phyloP scores from a whole-genome alignment of 768 basidiomycete species.

The Gyrodon lividus region DNA sequence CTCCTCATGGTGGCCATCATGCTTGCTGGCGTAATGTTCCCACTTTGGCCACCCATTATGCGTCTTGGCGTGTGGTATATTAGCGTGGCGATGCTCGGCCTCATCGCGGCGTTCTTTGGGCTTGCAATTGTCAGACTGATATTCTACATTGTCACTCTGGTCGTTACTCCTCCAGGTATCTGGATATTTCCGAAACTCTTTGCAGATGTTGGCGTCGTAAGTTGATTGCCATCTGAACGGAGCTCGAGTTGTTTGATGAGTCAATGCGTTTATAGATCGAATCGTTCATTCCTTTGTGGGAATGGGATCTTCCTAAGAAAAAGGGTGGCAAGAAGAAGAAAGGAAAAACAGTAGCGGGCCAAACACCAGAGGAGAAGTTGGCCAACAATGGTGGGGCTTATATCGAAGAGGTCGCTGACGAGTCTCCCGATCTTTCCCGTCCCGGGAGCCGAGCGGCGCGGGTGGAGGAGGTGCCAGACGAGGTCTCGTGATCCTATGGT shows the following conservation, averaged over 20 bases:
- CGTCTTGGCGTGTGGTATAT: constrained; percentile 95
- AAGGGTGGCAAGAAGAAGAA: constrained; percentile 69
- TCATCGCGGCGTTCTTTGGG: constrained; percentile 88
- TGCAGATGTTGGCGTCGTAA: constrained; percentile 96
- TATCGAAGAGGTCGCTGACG: constrained; percentile 37
- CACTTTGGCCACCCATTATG: constrained; percentile 93
- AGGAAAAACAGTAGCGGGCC: constrained; percentile 33
- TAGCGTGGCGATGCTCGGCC: constrained; percentile 80
- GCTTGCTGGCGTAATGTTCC: constrained; percentile 98
- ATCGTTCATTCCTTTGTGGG: constrained; percentile 95
- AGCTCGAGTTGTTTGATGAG: neutral
- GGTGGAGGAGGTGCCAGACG: constrained; percentile 47
- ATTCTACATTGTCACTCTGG: constrained; percentile 89
- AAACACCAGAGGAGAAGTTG: constrained; percentile 40
- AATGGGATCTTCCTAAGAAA: constrained; percentile 86
- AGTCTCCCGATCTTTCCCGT: constrained; percentile 33
- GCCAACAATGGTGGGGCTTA: constrained; percentile 39
- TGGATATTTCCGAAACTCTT: constrained; percentile 99
- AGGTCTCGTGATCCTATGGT: constrained; percentile 26
- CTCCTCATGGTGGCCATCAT: constrained; percentile 89
- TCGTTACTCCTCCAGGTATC: constrained; percentile 86
- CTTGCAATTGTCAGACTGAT: constrained; percentile 89
- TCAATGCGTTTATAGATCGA: constrained; percentile 64
- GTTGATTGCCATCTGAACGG: constrained; percentile 34
- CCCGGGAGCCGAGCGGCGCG: constrained; percentile 38